Conservation (phyloP, 2,329 filamentous ascomycete species). For the Paraphoma chrysanthemicola region DNA sequence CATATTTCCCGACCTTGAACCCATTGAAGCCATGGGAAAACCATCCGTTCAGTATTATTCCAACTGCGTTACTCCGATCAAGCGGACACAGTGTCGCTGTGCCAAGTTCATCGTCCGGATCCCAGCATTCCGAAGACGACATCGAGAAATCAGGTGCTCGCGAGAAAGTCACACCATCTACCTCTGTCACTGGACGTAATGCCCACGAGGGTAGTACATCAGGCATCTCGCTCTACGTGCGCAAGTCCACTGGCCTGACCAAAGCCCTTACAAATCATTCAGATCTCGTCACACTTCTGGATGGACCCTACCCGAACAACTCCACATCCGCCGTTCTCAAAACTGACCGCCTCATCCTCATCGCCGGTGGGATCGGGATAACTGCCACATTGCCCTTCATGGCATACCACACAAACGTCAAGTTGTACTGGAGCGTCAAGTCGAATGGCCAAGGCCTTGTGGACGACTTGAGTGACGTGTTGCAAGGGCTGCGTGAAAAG, state of each 20-base stretch:
- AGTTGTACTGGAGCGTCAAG: slow-evolving; percentile 49
- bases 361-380: slow-evolving; percentile 57
- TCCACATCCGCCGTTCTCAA: slow-evolving; percentile 26
- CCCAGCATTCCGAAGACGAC: slow-evolving; percentile 3
- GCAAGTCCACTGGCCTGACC: slow-evolving; percentile 47
- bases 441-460: slow-evolving; percentile 9
- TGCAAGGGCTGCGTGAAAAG: neutral
- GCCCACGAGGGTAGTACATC: neutral
- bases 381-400: slow-evolving; percentile 50
- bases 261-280: slow-evolving; percentile 25
- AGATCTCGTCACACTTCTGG: slow-evolving; percentile 47
- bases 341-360: slow-evolving; percentile 42
- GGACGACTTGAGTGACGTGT: neutral
- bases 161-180: neutral
- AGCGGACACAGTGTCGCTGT: neutral
- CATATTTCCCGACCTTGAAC: slow-evolving; percentile 58
- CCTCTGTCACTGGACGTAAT: neutral
- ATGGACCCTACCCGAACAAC: slow-evolving; percentile 51
- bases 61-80: slow-evolving; percentile 21
- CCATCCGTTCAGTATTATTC: slow-evolving; percentile 60
- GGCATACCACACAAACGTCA: slow-evolving; percentile 44
- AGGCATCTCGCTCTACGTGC: slow-evolving; percentile 48
- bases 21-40: slow-evolving; percentile 55
- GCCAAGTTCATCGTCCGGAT: slow-evolving; percentile 2
- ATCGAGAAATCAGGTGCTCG: slow-evolving; percentile 6